These are phyloP conservation scores for Dipteronia sinensis DNA, from an alignment of 345 rosid species.

Conservation along the genomic window DNA sequence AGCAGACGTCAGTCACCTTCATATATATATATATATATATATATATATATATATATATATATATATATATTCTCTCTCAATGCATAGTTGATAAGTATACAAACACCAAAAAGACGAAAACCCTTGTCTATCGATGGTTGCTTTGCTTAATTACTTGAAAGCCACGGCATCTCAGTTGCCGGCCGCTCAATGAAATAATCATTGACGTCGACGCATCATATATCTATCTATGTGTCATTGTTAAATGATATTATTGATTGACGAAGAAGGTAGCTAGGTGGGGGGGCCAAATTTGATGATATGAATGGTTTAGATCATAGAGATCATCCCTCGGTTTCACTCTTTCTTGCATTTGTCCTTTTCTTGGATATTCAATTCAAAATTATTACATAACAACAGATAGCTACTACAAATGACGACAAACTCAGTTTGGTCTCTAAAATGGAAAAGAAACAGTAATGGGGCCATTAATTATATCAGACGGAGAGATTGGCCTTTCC, in stretches of 20 bases:
- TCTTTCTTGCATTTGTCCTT: neutral
- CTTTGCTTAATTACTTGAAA: neutral
- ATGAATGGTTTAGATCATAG: neutral
- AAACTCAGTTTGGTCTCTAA: neutral
- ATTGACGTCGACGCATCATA: neutral
- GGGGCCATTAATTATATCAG: neutral
- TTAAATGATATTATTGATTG: neutral
- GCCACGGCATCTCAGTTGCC: neutral
- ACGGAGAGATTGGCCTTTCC: neutral
- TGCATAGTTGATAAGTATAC: too few relatives aligned
- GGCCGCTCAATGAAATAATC: neutral
- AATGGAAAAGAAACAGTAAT: neutral
- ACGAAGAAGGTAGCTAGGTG: too few relatives aligned
- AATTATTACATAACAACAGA: neutral
- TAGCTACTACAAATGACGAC: neutral
- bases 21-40: too few relatives aligned
- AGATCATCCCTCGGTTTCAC: neutral
- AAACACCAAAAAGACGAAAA: too few relatives aligned
- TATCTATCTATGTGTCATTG: too few relatives aligned
- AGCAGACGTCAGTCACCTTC: too few relatives aligned
- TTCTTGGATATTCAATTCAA: neutral
- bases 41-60: too few relatives aligned
- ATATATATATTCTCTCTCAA: too few relatives aligned
- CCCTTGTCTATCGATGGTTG: neutral
- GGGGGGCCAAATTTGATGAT: too few relatives aligned